These are phyloP conservation scores for Meyerozyma guilliermondii DNA, from an alignment of 1,139 yeast species.

Conservation along the genomic window DNA sequence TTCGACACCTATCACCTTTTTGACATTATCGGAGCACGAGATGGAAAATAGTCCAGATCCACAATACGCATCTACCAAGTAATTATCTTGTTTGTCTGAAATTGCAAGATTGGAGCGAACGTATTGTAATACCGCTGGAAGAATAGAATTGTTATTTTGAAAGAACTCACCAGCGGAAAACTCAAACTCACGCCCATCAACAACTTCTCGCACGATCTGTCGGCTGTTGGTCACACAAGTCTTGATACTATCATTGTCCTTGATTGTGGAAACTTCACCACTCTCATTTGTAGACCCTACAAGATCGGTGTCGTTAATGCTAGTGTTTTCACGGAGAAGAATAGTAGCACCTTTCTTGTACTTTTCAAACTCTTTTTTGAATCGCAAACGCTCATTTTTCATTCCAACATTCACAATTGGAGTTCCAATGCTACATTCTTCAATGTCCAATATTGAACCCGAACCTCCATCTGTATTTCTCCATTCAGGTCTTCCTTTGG, in stretches of 20 bases:
- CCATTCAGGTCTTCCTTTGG: constrained; percentile 74
- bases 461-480: constrained; percentile 50
- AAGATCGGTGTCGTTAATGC: constrained; percentile 17
- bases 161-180: constrained; percentile 94
- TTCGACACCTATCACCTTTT: constrained; percentile 87
- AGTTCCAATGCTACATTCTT: constrained; percentile 90
- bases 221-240: constrained; percentile 67
- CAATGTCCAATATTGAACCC: constrained; percentile 70
- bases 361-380: constrained; percentile 42
- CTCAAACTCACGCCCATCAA: constrained; percentile 70
- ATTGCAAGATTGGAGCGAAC: constrained; percentile 66
- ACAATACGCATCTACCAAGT: constrained; percentile 93
- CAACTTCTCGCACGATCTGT: constrained; percentile 74
- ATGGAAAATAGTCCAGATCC: constrained; percentile 94
- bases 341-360: constrained; percentile 87
- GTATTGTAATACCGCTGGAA: constrained; percentile 75
- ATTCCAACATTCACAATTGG: constrained; percentile 68
- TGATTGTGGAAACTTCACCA: constrained; percentile 27
- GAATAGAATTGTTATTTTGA: constrained; percentile 89
- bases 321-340: constrained; percentile 73
- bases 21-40: constrained; percentile 75
- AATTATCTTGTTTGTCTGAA: constrained; percentile 30
- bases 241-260: constrained; percentile 24
- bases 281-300: constrained; percentile 40
- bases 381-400: constrained; percentile 59